These are phyloP conservation scores for Alternaria brassicicola DNA, from an alignment of 2,329 filamentous ascomycete genomes.

Conservation along the genomic window DNA sequence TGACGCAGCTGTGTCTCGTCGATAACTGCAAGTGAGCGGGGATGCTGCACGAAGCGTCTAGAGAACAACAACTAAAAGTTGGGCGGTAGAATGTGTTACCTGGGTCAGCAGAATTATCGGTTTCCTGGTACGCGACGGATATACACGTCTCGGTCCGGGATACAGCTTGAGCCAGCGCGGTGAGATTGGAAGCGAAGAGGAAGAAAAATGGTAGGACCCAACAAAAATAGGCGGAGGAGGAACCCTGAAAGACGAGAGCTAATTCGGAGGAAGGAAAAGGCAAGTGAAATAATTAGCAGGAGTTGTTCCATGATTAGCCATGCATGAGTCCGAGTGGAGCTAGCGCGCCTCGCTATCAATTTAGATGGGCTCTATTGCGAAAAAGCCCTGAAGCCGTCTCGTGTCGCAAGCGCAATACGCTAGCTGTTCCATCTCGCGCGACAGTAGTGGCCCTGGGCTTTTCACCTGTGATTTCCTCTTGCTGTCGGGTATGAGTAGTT, in stretches of 20 bases:
- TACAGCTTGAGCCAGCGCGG: conserved; percentile 1
- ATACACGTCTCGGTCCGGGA: not conserved
- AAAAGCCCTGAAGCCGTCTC: conserved; percentile 24
- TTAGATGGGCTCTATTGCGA: conserved; percentile 38
- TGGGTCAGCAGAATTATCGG: not conserved
- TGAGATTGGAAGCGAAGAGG: conserved; percentile 4
- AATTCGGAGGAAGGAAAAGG: conserved; percentile 21
- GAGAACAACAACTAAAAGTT: conserved; percentile 1
- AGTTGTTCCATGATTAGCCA: conserved; percentile 37
- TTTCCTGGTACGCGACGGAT: not conserved
- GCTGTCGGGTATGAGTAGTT: not conserved
- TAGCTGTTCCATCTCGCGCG: conserved; percentile 13
- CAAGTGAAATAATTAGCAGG: conserved; percentile 36
- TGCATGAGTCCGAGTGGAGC: conserved; percentile 26
- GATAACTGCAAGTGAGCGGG: conserved; percentile 3
- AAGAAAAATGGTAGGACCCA: not conserved
- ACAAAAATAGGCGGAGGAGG: not conserved
- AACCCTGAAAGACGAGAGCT: conserved; percentile 1
- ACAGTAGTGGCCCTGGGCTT: not conserved
- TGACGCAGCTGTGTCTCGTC: not conserved
- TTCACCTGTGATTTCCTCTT: not conserved
- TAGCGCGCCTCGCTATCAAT: conserved; percentile 29
- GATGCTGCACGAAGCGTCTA: conserved; percentile 2
- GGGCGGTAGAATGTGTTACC: not conserved
- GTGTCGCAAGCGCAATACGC: conserved; percentile 25